Percentiles rank a stretch among this genome's conserved stretches.
phyloP scores from a whole-genome alignment of 768 basidiomycete species.

The Amanita molliuscula region DNA sequence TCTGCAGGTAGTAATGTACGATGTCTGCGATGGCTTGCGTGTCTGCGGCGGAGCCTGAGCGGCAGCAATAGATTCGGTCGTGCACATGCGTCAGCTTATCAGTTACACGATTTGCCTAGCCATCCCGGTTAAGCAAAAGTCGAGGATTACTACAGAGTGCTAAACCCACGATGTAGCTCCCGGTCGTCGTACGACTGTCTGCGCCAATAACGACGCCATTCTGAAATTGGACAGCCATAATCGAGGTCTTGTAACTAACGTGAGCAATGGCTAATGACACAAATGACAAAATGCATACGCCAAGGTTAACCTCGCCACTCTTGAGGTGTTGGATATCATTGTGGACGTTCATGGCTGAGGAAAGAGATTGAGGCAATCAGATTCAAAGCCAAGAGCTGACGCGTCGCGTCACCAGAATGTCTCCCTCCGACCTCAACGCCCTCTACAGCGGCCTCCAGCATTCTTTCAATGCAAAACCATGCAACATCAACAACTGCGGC shows the following conservation, averaged over 20 bases:
- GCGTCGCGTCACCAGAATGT: slow-evolving; percentile 34
- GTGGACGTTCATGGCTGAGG: slow-evolving; percentile 36
- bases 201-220: slow-evolving; percentile 95
- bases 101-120: slow-evolving; percentile 91
- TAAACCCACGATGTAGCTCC: slow-evolving; percentile 80
- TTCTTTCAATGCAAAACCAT: slow-evolving; percentile 54
- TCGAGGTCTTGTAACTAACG: slow-evolving; percentile 67
- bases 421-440: slow-evolving; percentile 26
- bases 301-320: slow-evolving; percentile 92
- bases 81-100: slow-evolving; percentile 96
- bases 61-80: slow-evolving; percentile 98
- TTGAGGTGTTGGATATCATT: slow-evolving; percentile 87
- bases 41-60: slow-evolving; percentile 95
- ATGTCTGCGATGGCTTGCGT: slow-evolving; percentile 94
- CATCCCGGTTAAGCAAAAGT: slow-evolving; percentile 3
- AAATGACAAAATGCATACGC: slow-evolving; percentile 43
- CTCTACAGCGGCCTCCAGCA: slow-evolving; percentile 60
- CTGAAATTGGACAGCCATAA: slow-evolving; percentile 98
- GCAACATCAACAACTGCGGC: slow-evolving; percentile 60
- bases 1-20: slow-evolving; percentile 75
- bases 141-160: not conserved
- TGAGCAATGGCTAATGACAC: slow-evolving; percentile 1
- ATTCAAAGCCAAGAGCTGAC: slow-evolving; percentile 30
- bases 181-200: slow-evolving; percentile 94
- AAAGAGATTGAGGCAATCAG: slow-evolving; percentile 13